A percentile compares a stretch with the other conserved stretches of the same genome.
Conservation (phyloP, 164 flowering plant species). For the Brasenia schreberi region DNA sequence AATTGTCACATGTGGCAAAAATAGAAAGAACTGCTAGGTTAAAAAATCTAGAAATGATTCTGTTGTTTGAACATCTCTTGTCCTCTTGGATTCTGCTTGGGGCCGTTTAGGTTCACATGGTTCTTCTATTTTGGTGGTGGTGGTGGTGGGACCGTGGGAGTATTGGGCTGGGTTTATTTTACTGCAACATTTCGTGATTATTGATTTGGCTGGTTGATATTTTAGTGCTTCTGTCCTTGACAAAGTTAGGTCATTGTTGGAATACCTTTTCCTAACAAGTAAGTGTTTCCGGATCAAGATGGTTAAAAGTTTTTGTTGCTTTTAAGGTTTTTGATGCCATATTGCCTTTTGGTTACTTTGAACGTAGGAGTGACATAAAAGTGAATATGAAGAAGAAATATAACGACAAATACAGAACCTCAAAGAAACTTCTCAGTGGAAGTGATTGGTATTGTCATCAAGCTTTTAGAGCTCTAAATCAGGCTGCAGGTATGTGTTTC, state of each 20-base stretch:
- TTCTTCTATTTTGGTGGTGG: too few species aligned
- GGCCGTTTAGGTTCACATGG: too few species aligned
- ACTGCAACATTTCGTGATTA: neutral
- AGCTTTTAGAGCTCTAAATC: constrained; percentile 96
- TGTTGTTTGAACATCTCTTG: too few species aligned
- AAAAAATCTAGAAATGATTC: too few species aligned
- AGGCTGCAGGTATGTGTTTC: constrained; percentile 65
- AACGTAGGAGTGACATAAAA: constrained; percentile 65
- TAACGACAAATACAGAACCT: constrained; percentile 60
- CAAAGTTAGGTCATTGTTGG: constrained; percentile 73
- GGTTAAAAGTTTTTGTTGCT: neutral
- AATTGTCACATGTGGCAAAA: too few species aligned
- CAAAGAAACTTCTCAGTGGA: constrained; percentile 74
- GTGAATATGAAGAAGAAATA: constrained; percentile 74
- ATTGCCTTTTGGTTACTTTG: neutral
- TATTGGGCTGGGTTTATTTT: neutral
- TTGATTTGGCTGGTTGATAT: neutral
- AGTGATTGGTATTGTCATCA: constrained; percentile 92
- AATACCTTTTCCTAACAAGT: constrained; percentile 92
- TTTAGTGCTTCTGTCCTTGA: constrained; percentile 18
- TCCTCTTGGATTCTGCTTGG: too few species aligned
- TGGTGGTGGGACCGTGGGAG: too few species aligned
- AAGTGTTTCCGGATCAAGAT: constrained; percentile 18
- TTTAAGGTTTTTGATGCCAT: neutral
- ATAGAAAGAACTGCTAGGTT: too few species aligned